A percentile compares a stretch with the other conserved stretches of the same genome.
Conservation (phyloP, 768 basidiomycete genomes). For the Suillus luteus region DNA sequence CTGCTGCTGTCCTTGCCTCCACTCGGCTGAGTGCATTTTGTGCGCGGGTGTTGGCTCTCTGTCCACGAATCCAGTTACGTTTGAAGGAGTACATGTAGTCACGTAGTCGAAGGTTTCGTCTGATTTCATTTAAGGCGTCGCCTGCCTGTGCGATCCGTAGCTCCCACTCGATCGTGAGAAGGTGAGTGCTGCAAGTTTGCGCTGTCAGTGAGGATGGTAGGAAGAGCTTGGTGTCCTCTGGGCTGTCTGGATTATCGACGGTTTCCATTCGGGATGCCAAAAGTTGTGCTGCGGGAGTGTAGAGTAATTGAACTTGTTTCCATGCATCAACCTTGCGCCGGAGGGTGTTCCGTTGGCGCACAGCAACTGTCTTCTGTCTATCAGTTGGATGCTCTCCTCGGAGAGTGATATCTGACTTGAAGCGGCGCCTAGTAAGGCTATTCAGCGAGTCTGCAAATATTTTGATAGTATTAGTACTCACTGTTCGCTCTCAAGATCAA, state of each 20-base stretch:
- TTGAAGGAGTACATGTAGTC: constrained; percentile 18
- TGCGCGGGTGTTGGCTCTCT: constrained; percentile 12
- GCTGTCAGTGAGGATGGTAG: background rate
- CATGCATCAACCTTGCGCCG: constrained; percentile 31
- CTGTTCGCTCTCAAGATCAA: too few species aligned
- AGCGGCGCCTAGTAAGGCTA: background rate
- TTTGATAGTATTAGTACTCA: too few species aligned
- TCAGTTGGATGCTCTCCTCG: constrained; percentile 26
- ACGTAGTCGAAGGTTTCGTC: constrained; percentile 14
- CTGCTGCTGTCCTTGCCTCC: constrained; percentile 12
- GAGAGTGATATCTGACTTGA: background rate
- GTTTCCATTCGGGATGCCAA: background rate
- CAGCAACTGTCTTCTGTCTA: constrained; percentile 28
- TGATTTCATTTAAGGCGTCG: constrained; percentile 12
- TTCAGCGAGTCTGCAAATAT: background rate
- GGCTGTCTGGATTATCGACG: background rate
- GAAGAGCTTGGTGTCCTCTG: background rate
- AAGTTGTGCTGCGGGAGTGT: background rate
- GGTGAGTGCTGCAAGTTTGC: background rate
- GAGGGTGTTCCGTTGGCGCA: constrained; percentile 25
- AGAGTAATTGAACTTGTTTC: constrained; percentile 22
- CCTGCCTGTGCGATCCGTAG: constrained; percentile 1
- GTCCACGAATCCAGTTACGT: constrained; percentile 17
- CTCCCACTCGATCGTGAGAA: constrained; percentile 4
- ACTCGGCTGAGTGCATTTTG: constrained; percentile 9